These are phyloP conservation scores for Myotisia sp. DNA, from an alignment of 2,329 filamentous ascomycete genomes.

Conservation along the genomic window DNA sequence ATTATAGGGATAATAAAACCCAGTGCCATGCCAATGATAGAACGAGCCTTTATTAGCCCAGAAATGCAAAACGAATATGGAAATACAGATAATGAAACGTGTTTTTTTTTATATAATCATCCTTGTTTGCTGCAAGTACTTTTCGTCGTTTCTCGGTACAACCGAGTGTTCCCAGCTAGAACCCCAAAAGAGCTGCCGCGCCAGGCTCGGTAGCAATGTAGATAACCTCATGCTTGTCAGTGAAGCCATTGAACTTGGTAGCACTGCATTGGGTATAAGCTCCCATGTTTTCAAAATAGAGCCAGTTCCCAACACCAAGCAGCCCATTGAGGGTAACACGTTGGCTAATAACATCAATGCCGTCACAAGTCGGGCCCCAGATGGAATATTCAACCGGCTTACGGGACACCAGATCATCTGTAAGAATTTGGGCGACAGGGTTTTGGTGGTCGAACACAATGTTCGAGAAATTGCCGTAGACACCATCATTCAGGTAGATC, in stretches of 20 bases:
- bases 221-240: conserved; percentile 77
- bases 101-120: no score
- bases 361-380: conserved; percentile 96
- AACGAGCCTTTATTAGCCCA: no score
- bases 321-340: conserved; percentile 62
- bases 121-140: no score
- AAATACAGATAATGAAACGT: no score
- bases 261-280: conserved; percentile 97
- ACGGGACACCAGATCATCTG: conserved; percentile 46
- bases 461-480: conserved; percentile 97
- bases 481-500: conserved; percentile 93
- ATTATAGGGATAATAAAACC: no score
- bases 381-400: conserved; percentile 69
- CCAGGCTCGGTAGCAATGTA: conserved; percentile 92
- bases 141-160: no score
- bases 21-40: no score
- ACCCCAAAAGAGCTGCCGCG: conserved; percentile 56
- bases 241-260: conserved; percentile 95
- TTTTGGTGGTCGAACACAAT: conserved; percentile 99
- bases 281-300: conserved; percentile 98
- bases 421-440: conserved; percentile 69
- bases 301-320: conserved; percentile 87
- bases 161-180: no score
- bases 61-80: no score
- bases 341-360: conserved; percentile 85